A percentile compares a stretch with the other conserved stretches of the same genome.
Evolutionary conservation across 257 asterid genomes (phyloP).

Genomic region (Fraxinus quadrangulata): DNA sequence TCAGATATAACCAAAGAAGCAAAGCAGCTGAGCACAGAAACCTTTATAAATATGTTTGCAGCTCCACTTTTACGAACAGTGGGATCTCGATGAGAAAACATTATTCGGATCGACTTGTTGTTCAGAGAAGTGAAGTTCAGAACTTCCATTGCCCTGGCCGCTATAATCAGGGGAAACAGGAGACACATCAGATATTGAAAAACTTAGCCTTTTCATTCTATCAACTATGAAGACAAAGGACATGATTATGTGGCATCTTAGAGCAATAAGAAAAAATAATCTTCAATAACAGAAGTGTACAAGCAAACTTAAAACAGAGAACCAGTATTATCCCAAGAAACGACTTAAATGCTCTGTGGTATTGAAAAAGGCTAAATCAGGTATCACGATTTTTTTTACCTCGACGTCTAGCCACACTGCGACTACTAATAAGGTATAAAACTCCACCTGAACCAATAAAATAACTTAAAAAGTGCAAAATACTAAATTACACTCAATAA

Average conservation of each 20-base stretch:
- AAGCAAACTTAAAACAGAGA: not conserved
- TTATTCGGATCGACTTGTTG: constrained; percentile 61
- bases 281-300: not conserved
- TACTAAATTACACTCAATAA: not conserved
- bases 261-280: not conserved
- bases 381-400: not conserved
- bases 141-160: constrained; percentile 69
- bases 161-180: constrained; percentile 39
- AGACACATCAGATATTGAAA: constrained; percentile 10
- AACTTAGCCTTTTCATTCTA: not conserved
- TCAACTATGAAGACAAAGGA: not conserved
- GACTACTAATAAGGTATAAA: not conserved
- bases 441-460: not conserved
- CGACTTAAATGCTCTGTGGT: not conserved
- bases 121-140: constrained; percentile 73
- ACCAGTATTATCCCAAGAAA: not conserved
- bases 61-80: constrained; percentile 65
- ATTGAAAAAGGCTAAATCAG: not conserved
- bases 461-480: not conserved
- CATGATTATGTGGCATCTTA: not conserved
- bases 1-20: not conserved
- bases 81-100: constrained; percentile 82
- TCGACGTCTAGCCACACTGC: not conserved
- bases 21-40: constrained; percentile 5
- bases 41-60: constrained; percentile 76